Percentiles rank a stretch among this genome's conserved stretches.
Evolutionary conservation across 805 yeast species (phyloP).

Genomic region (Ogataea kodamae): DNA sequence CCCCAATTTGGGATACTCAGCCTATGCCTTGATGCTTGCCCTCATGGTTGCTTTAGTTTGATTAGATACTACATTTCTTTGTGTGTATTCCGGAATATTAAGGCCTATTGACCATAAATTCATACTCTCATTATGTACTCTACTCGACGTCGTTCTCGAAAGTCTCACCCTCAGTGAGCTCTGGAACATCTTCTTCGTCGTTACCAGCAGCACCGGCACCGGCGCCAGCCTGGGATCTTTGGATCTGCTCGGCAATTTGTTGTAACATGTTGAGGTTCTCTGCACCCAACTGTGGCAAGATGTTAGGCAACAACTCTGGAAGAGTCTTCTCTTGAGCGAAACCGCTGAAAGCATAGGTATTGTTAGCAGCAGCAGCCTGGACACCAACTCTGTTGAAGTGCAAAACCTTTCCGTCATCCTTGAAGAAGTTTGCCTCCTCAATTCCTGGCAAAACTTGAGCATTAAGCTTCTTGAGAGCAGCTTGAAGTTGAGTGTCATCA

Average conservation of each 20-base stretch:
- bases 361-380: conserved; percentile 85
- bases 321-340: conserved; percentile 89
- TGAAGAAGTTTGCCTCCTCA: conserved; percentile 97
- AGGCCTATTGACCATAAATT: conserved; percentile 7
- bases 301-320: conserved; percentile 89
- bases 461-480: conserved; percentile 81
- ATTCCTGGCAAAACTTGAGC: conserved; percentile 85
- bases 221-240: conserved; percentile 46
- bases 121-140: conserved; percentile 16
- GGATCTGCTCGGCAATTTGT: conserved; percentile 85
- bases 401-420: conserved; percentile 91
- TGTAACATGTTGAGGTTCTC: conserved; percentile 89
- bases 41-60: conserved; percentile 12
- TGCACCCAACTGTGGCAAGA: conserved; percentile 93
- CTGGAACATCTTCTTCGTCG: conserved; percentile 68
- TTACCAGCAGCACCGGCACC: conserved; percentile 45
- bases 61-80: conserved; percentile 10
- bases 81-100: conserved; percentile 11
- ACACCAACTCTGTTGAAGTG: conserved; percentile 96
- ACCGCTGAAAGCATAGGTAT: conserved; percentile 94
- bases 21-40: conserved; percentile 11
- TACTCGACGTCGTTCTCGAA: conserved; percentile 56
- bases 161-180: conserved; percentile 84
- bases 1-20: conserved; percentile 5
- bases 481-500: conserved; percentile 89